These are phyloP conservation scores for Papilionanthe hybrid DNA, from an alignment of 116 monocot genomes.

Conservation along the genomic window DNA sequence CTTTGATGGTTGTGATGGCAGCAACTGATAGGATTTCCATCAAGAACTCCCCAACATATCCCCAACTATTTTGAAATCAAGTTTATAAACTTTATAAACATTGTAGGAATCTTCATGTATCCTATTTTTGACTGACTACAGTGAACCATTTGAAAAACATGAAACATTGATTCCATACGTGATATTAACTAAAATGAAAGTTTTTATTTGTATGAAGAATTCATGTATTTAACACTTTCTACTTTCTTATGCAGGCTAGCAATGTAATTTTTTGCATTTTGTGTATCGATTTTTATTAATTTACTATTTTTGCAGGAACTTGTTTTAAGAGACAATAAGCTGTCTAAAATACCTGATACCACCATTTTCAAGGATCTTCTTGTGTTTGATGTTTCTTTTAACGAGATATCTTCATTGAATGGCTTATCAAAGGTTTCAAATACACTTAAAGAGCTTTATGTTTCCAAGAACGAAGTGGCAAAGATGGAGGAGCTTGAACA, in stretches of 20 bases:
- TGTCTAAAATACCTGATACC: constrained; percentile 75
- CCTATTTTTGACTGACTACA: neutral
- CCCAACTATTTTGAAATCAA: neutral
- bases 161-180: neutral
- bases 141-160: neutral
- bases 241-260: neutral
- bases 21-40: neutral
- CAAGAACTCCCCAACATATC: too few relatives aligned
- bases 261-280: neutral
- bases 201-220: neutral
- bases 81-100: neutral
- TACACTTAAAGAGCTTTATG: constrained; percentile 84
- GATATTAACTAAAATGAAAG: neutral
- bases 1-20: neutral
- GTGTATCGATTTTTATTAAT: neutral
- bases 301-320: constrained; percentile 55
- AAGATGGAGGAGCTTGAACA: constrained; percentile 88
- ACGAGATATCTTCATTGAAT: constrained; percentile 76
- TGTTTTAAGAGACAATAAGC: constrained; percentile 85
- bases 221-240: neutral
- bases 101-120: neutral
- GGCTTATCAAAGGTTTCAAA: constrained; percentile 75
- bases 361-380: constrained; percentile 81
- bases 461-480: constrained; percentile 87
- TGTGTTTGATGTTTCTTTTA: constrained; percentile 94